These are phyloP conservation scores for Ophiostoma quercus DNA, from an alignment of 2,329 filamentous ascomycete genomes.

Conservation along the genomic window DNA sequence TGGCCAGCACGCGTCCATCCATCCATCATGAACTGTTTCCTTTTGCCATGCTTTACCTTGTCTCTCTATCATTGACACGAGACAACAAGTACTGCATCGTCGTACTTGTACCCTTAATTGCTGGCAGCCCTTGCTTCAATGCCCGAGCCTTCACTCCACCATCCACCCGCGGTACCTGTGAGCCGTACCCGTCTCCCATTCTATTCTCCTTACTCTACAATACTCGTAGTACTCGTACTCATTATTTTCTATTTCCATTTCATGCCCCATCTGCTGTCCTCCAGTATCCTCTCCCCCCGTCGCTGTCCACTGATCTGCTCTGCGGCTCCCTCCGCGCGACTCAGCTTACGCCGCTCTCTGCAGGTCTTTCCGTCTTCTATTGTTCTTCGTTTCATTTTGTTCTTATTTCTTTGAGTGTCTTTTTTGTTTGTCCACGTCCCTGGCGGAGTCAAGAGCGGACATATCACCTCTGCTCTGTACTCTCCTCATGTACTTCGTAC, in stretches of 20 bases:
- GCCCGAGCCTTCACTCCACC: neutral
- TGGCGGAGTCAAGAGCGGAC: neutral
- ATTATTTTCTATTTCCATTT: neutral
- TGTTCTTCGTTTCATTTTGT: neutral
- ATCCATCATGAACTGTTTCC: neutral
- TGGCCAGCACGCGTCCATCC: neutral
- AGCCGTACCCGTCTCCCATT: no score
- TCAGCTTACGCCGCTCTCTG: conserved; percentile 9
- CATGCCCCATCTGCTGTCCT: neutral
- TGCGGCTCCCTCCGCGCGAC: neutral
- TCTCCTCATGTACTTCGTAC: no score
- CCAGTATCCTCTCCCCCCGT: neutral
- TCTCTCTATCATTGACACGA: neutral
- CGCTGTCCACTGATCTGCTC: neutral
- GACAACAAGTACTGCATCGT: neutral
- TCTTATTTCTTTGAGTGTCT: neutral
- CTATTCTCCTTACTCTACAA: no score
- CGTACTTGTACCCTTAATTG: neutral
- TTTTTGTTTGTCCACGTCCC: neutral
- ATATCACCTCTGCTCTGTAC: neutral
- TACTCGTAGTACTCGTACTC: no score
- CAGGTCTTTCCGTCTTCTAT: neutral
- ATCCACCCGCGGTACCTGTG: no score
- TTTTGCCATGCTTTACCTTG: neutral
- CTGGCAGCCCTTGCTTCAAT: neutral